These are phyloP conservation scores for Malus orientalis DNA, from an alignment of 306 rosid genomes.

Conservation along the genomic window DNA sequence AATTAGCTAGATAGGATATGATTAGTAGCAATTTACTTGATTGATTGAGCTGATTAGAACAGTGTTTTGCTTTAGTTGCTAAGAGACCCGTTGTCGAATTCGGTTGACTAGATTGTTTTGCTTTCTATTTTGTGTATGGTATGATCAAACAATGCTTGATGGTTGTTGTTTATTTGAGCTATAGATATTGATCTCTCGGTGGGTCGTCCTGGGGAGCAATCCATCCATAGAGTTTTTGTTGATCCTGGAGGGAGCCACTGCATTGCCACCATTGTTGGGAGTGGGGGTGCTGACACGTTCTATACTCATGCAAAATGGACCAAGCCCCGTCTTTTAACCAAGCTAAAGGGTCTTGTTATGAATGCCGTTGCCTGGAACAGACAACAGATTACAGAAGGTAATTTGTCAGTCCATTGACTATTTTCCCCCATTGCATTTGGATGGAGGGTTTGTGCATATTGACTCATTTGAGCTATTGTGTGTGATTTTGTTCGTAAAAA, in stretches of 20 bases:
- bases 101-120: background rate
- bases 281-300: conserved; percentile 79
- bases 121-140: background rate
- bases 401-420: conserved; percentile 5
- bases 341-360: conserved; percentile 78
- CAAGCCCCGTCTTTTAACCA: conserved; percentile 76
- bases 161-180: conserved; percentile 23
- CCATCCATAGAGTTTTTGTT: conserved; percentile 89
- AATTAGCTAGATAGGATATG: background rate
- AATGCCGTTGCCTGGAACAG: conserved; percentile 92
- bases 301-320: conserved; percentile 90
- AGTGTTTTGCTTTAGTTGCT: background rate
- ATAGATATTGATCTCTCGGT: conserved; percentile 75
- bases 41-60: background rate
- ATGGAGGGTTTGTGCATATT: background rate
- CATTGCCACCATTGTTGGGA: conserved; percentile 70
- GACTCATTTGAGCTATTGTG: background rate
- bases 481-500: background rate
- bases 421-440: background rate
- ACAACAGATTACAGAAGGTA: conserved; percentile 92
- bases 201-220: conserved; percentile 90
- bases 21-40: background rate
- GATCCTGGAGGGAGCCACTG: conserved; percentile 98
- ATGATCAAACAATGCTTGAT: conserved; percentile 12
- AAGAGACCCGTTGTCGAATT: background rate